Evolutionary conservation across 192 early-diverging fungal species (phyloP).

Genomic region (Mortierella hygrophila): DNA sequence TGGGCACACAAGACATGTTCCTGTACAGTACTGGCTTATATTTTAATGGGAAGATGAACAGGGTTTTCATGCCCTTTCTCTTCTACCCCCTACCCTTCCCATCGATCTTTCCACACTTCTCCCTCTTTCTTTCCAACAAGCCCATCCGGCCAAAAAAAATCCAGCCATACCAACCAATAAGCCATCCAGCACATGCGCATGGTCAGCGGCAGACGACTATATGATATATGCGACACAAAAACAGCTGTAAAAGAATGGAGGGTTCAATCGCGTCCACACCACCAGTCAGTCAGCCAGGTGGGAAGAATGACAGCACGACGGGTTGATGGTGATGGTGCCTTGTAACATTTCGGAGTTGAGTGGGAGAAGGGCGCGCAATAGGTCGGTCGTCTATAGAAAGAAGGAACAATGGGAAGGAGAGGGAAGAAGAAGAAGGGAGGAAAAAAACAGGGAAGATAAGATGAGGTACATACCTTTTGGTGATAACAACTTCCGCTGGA

Average conservation of each 20-base stretch:
- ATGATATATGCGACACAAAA: not conserved
- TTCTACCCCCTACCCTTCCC: not conserved
- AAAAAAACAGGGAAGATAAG: too few species aligned
- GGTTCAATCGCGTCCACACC: not conserved
- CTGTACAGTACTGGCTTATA: not conserved
- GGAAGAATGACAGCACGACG: not conserved
- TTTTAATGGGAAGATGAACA: not conserved
- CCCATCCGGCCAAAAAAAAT: not conserved
- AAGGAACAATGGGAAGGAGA: not conserved
- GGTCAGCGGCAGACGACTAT: not conserved
- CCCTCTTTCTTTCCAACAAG: not conserved
- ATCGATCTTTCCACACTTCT: not conserved
- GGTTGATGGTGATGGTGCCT: not conserved
- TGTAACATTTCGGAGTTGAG: not conserved
- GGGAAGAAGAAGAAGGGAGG: not conserved
- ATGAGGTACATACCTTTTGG: too few species aligned
- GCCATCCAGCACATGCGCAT: not conserved
- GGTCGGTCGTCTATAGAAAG: not conserved
- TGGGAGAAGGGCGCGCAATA: not conserved
- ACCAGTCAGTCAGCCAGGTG: not conserved
- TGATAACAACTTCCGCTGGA: too few species aligned
- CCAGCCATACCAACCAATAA: not conserved
- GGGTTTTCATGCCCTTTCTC: not conserved
- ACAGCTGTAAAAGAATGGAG: not conserved
- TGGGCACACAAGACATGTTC: not conserved